Percentiles rank a stretch among this genome's conserved stretches.
These are phyloP conservation scores for Cucurbita moschata DNA, from an alignment of 306 rosid species.

Conservation along the genomic window DNA sequence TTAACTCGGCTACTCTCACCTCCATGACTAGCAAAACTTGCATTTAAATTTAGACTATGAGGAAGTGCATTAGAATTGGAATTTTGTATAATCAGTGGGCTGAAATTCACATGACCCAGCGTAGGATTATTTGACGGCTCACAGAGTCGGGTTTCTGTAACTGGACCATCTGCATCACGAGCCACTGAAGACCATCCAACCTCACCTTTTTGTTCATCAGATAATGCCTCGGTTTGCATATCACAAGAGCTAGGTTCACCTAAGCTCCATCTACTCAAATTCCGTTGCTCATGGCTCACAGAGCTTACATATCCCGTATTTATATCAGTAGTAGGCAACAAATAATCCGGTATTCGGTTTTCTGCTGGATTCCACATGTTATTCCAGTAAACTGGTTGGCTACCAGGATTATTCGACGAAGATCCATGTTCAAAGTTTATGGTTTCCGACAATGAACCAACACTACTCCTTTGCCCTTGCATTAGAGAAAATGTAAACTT, in stretches of 20 bases:
- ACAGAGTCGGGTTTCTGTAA: conserved; percentile 33
- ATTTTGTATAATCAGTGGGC: conserved; percentile 30
- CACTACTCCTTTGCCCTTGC: conserved; percentile 93
- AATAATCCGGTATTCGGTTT: conserved; percentile 37
- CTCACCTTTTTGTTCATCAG: conserved; percentile 54
- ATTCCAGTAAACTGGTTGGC: conserved; percentile 65
- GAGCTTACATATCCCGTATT: conserved; percentile 41
- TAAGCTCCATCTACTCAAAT: conserved; percentile 61
- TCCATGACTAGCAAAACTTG: conserved; percentile 31
- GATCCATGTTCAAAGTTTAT: conserved; percentile 78
- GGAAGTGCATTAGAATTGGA: conserved; percentile 39
- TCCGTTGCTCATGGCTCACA: conserved; percentile 43
- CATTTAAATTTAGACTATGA: conserved; percentile 50
- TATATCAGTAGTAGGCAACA: conserved; percentile 42
- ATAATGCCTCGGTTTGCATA: conserved; percentile 27
- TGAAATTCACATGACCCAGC: conserved; percentile 31
- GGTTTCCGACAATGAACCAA: conserved; percentile 68
- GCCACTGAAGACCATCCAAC: conserved; percentile 52
- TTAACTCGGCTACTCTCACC: conserved; percentile 24
- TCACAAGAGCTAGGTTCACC: conserved; percentile 79
- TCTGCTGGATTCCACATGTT: conserved; percentile 42
- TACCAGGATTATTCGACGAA: conserved; percentile 34
- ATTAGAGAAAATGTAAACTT: conserved; percentile 31
- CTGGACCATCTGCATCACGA: conserved; percentile 35
- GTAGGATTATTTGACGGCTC: conserved; percentile 42